phyloP scores from a whole-genome alignment of 441 rosid species.

The Syzygium syzygioides region DNA sequence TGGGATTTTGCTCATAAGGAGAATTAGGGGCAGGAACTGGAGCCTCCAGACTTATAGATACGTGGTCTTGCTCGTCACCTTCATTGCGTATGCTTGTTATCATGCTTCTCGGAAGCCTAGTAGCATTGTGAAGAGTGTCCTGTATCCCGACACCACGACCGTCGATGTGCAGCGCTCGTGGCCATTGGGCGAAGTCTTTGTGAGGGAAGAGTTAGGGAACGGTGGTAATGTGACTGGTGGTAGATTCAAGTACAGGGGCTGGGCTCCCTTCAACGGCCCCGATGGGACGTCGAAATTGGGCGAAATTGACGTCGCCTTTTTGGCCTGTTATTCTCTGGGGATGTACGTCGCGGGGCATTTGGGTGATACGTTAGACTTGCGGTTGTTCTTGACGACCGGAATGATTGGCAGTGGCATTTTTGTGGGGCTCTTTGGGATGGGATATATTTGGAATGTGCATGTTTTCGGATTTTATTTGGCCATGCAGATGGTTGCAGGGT shows the following conservation, averaged over 20 bases:
- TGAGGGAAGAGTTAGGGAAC: background rate
- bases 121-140: conserved; percentile 86
- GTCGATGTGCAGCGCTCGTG: background rate
- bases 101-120: conserved; percentile 91
- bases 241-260: conserved; percentile 30
- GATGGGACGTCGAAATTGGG: conserved; percentile 40
- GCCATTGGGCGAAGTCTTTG: conserved; percentile 6
- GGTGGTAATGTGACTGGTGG: background rate
- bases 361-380: conserved; percentile 81
- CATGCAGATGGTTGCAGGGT: conserved; percentile 90
- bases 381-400: conserved; percentile 48
- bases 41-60: conserved; percentile 59
- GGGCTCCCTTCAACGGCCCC: conserved; percentile 69
- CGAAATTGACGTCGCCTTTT: conserved; percentile 83
- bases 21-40: conserved; percentile 52
- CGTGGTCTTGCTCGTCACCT: conserved; percentile 41
- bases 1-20: conserved; percentile 25
- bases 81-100: conserved; percentile 23
- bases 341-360: conserved; percentile 93
- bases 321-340: conserved; percentile 81
- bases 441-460: conserved; percentile 76
- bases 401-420: conserved; percentile 93
- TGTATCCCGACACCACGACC: conserved; percentile 33
- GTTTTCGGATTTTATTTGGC: conserved; percentile 58
- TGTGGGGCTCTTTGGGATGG: conserved; percentile 88